Conservation (phyloP, 352 stramenopile genomes). For the Globisporangium perplexum region DNA sequence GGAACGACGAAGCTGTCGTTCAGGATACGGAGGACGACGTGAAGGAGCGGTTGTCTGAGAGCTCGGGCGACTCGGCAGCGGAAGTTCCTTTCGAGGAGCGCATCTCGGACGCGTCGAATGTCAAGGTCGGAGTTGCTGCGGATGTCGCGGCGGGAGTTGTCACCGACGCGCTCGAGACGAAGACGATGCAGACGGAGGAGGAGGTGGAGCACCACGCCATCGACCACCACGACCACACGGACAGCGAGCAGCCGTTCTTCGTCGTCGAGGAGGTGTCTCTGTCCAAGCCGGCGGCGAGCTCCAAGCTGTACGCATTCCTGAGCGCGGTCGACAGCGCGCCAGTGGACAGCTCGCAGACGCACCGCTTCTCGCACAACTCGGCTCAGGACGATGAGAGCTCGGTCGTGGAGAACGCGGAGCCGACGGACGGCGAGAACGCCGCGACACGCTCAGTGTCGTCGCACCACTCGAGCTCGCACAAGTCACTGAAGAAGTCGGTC, state of each 20-base stretch:
- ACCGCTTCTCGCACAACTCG: conserved; percentile 12
- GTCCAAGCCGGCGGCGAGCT: conserved; percentile 19
- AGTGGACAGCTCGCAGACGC: conserved; percentile 25
- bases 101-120: neutral
- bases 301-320: conserved; percentile 54
- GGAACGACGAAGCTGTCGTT: neutral
- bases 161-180: neutral
- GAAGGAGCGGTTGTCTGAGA: neutral
- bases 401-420: neutral
- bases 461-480: conserved; percentile 7
- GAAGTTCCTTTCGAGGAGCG: neutral
- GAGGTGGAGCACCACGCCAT: conserved; percentile 14
- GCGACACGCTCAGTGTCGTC: neutral
- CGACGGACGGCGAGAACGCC: neutral
- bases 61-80: neutral
- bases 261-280: conserved; percentile 27
- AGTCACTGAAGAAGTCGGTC: conserved; percentile 4
- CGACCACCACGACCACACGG: conserved; percentile 18
- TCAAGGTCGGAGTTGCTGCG: neutral
- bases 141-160: neutral
- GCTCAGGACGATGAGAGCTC: conserved; percentile 14
- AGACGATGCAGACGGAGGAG: neutral
- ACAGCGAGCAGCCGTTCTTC: conserved; percentile 30
- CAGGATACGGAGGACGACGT: neutral
- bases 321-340: conserved; percentile 30